These are phyloP conservation scores for Aspergillus sclerotialis DNA, from an alignment of 2,329 filamentous ascomycete genomes.

Conservation along the genomic window DNA sequence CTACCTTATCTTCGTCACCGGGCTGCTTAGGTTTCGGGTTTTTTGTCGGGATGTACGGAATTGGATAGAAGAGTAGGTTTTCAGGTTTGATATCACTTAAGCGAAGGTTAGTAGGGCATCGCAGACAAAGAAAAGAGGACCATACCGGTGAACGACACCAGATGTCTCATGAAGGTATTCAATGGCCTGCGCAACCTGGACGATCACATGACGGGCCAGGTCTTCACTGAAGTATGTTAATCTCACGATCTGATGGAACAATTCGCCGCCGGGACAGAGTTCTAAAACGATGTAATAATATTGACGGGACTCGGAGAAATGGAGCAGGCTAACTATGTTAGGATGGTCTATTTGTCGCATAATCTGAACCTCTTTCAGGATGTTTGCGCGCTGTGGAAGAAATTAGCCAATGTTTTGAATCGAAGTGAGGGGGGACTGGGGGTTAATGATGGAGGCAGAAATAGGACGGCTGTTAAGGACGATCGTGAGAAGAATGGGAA, in stretches of 20 bases:
- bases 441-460: no score
- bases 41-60: slow-evolving; percentile 71
- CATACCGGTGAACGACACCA: slow-evolving; percentile 93
- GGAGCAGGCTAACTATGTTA: slow-evolving; percentile 88
- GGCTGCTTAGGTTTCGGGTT: slow-evolving; percentile 72
- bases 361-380: slow-evolving; percentile 96
- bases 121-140: slow-evolving; percentile 7
- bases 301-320: slow-evolving; percentile 87
- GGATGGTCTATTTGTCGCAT: slow-evolving; percentile 96
- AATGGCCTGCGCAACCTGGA: slow-evolving; percentile 88
- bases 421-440: no score
- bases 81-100: slow-evolving; percentile 75
- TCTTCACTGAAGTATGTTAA: slow-evolving; percentile 98
- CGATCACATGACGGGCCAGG: slow-evolving; percentile 86
- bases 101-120: neutral
- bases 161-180: slow-evolving; percentile 91
- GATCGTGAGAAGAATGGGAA: no score
- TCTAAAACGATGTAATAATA: slow-evolving; percentile 98
- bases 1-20: slow-evolving; percentile 93
- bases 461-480: no score
- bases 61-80: slow-evolving; percentile 88
- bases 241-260: slow-evolving; percentile 97
- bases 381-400: slow-evolving; percentile 75
- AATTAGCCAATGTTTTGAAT: slow-evolving; percentile 24
- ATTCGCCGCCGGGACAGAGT: slow-evolving; percentile 86